These are phyloP conservation scores for Clathrospora elynae DNA, from an alignment of 2,329 filamentous ascomycete genomes.

Conservation along the genomic window DNA sequence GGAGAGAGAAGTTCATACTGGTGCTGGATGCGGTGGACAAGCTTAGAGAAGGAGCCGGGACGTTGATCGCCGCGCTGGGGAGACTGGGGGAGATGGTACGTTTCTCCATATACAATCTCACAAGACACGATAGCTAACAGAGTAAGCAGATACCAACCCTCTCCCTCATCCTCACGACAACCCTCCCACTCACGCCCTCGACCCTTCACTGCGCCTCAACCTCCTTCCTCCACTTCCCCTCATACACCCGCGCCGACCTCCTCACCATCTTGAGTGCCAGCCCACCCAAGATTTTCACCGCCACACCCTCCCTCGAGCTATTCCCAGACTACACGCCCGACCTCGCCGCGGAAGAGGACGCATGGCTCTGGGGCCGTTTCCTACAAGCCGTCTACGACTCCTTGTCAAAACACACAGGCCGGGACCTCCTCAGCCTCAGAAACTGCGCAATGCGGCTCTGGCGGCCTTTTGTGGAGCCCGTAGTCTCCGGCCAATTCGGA, in stretches of 20 bases:
- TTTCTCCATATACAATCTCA: slow-evolving; percentile 16
- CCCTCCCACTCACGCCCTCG: slow-evolving; percentile 66
- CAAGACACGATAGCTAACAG: slow-evolving; percentile 12
- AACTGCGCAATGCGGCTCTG: slow-evolving; percentile 76
- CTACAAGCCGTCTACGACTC: slow-evolving; percentile 85
- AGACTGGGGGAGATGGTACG: slow-evolving; percentile 79
- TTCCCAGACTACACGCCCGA: slow-evolving; percentile 53
- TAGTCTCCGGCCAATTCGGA: slow-evolving; percentile 72
- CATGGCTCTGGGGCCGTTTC: slow-evolving; percentile 80
- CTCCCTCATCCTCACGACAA: slow-evolving; percentile 77
- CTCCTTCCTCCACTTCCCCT: slow-evolving; percentile 79
- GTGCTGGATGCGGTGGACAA: slow-evolving; percentile 88
- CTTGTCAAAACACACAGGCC: slow-evolving; percentile 76
- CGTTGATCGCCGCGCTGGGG: slow-evolving; percentile 78
- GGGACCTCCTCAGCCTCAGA: slow-evolving; percentile 75
- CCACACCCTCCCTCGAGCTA: slow-evolving; percentile 48
- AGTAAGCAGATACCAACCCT: slow-evolving; percentile 72
- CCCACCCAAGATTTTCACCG: slow-evolving; percentile 55
- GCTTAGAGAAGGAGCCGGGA: slow-evolving; percentile 78
- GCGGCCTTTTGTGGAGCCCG: slow-evolving; percentile 80
- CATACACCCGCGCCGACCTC: slow-evolving; percentile 81
- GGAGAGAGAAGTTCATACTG: slow-evolving; percentile 70
- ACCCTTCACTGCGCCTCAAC: slow-evolving; percentile 72
- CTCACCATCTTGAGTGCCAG: slow-evolving; percentile 70
- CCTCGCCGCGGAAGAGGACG: slow-evolving; percentile 61